phyloP scores from a whole-genome alignment of 768 basidiomycete genomes.

The Kwoniella bestiolae region DNA sequence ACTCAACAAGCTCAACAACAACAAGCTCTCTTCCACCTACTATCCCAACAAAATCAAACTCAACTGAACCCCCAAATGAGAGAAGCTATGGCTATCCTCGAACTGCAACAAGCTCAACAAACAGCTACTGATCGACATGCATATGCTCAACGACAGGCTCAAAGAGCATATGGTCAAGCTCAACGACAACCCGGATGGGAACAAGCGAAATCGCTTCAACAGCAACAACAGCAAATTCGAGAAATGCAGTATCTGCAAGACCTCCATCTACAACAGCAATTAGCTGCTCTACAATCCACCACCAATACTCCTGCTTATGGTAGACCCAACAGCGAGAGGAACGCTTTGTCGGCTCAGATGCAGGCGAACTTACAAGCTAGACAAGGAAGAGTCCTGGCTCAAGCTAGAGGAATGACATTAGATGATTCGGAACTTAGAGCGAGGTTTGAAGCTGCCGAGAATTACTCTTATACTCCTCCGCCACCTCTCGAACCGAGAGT shows the following conservation, averaged over 20 bases:
- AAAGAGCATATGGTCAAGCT: constrained; percentile 12
- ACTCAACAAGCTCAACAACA: constrained; percentile 24
- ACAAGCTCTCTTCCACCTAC: constrained; percentile 24
- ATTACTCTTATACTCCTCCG: background rate
- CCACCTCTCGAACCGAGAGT: constrained; percentile 1
- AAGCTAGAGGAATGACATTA: constrained; percentile 21
- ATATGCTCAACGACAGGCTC: constrained; percentile 1
- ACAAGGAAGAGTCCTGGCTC: constrained; percentile 17
- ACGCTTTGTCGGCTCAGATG: constrained; percentile 22
- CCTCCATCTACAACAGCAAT: constrained; percentile 35
- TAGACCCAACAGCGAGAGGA: constrained; percentile 12
- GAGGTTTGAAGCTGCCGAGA: constrained; percentile 21
- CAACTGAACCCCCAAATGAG: constrained; percentile 13
- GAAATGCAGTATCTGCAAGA: constrained; percentile 30
- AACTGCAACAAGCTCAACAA: constrained; percentile 27
- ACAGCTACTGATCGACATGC: constrained; percentile 23
- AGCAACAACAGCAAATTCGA: constrained; percentile 26
- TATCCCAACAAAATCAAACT: constrained; percentile 7
- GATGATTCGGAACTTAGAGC: constrained; percentile 26
- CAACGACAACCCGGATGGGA: constrained; percentile 13
- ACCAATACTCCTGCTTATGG: background rate
- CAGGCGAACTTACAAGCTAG: constrained; percentile 22
- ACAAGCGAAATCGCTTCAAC: constrained; percentile 8
- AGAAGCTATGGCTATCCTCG: constrained; percentile 20
- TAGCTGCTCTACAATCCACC: constrained; percentile 22